Base-by-base conservation (phyloP, 2,329 filamentous ascomycete species). In the Cercospora nicotianae region DNA sequence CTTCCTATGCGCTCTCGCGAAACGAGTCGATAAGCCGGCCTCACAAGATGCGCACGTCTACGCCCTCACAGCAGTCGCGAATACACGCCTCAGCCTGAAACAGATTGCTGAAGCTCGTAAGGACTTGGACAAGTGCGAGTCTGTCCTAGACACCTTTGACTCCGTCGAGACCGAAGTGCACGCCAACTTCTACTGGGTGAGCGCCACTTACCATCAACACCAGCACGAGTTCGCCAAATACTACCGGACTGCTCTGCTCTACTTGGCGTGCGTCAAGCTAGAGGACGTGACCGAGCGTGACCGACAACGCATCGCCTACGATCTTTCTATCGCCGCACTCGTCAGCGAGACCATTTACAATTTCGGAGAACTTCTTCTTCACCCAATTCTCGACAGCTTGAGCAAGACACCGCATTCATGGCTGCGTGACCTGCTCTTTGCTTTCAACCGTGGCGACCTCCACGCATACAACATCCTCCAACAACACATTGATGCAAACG, bases 261-360 rank as follows among this genome's bases (percentile, higher is more conserved):
- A 97, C 84, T 92, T 99, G 66, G 95, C 95, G 70, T 99, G 95
- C 82, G 92, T 99, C 77, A 91, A 97, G 75, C 83, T 97, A 72
- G 85, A 89, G 68, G 87, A 91, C 65, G 85, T 99, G 67, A 86
- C 89, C 53, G 83, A 88, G 64, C 84, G 87, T 64, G 94, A 99
- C 80, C 90, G 92, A 75, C 90, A 90, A 79, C 87, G 87, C 68
- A 90, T 94, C 75, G 95, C 95, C 55, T 96, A 97, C 82, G 93
- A 97, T 79, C 89, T 99, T 70, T 91, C 91, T 77, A 90, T 98
- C 64, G 93, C 95, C 30, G 95, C 95, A 9, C 87, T 99, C 8
- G 91, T 97, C 45, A 97, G 94, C 61, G 92, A 94, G 77, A 92
- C 89, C 76, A 99, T 98, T 83, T 98, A 99, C 88, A 99, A 99